Evolutionary conservation across 768 basidiomycete species (phyloP).

Genomic region (Amanita jacksonii): DNA sequence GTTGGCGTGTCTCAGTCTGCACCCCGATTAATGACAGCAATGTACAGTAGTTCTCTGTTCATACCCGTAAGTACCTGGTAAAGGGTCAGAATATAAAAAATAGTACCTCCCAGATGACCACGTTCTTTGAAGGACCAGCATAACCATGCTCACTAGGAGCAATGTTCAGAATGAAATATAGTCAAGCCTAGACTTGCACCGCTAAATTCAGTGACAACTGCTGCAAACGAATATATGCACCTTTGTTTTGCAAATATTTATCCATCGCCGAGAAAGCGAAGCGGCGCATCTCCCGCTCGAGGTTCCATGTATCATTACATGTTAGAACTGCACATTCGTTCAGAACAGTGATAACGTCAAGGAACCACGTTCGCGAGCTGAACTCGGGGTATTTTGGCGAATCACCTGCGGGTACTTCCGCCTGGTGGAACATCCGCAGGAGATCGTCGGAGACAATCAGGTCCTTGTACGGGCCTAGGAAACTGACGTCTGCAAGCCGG

Average conservation of each 20-base stretch:
- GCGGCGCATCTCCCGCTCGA: constrained; percentile 37
- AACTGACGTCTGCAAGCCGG: constrained; percentile 30
- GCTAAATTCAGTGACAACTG: neutral
- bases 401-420: constrained; percentile 26
- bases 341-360: constrained; percentile 35
- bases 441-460: constrained; percentile 33
- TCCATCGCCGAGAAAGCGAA: constrained; percentile 43
- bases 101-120: too few relatives aligned
- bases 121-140: too few relatives aligned
- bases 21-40: too few relatives aligned
- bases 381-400: constrained; percentile 26
- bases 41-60: too few relatives aligned
- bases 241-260: constrained; percentile 35
- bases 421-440: constrained; percentile 34
- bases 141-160: neutral
- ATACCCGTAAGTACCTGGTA: too few relatives aligned
- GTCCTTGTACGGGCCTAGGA: constrained; percentile 33
- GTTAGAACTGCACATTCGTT: constrained; percentile 38
- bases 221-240: constrained; percentile 13
- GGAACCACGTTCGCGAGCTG: constrained; percentile 38
- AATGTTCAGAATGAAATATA: constrained; percentile 1
- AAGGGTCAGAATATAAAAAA: too few relatives aligned
- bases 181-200: constrained; percentile 3
- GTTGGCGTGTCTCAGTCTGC: too few relatives aligned
- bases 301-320: constrained; percentile 38